Base-by-base conservation (phyloP, 2,329 filamentous ascomycete species). In the Fusarium citri region DNA sequence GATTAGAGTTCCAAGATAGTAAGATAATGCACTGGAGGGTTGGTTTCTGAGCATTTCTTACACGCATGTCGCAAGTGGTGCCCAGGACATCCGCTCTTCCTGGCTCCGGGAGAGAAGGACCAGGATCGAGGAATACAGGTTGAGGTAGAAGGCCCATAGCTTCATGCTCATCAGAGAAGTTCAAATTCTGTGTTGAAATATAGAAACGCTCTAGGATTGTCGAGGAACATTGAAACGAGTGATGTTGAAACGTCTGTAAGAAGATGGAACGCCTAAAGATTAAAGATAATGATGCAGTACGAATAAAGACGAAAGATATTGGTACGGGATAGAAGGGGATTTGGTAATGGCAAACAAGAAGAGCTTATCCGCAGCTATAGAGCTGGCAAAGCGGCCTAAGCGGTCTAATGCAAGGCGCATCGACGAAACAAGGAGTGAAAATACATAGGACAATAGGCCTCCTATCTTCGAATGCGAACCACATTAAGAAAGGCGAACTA, bases 21-120 rank as follows among this genome's bases (percentile, higher is more conserved):
- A 7, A 37, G 34, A 37, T 37, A 7, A 37, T 37, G 34, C 34
- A 37, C 18, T 12, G 18, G 4, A 12, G 34, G 18, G 18, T 37
- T 37, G 18, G 2, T 37, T 37, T 37, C 34, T n/a, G 18, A 37
- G 18, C 18, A 37, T 37, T 37, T 37, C 34, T 37, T 37, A 46
- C 43, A 26, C 23, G n/a, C 43, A 26, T 11, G 43, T 46, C 43
- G 55, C 46, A 1, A 23, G n/a, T 18, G 55, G 55, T n/a, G 46
- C 34, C 55, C 55, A 58, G 16, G 34, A 11, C 14, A 58, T 58
- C 9, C 22, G 34, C 43, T 51, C 55, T 18, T 58, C 31, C 26
- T 58, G 55, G 34, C 55, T 58, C 31, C 55, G 55, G 55, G 20
- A 41, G 46, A 58, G 26, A 18, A 58, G 55, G 34, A 34, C 46